Conservation (phyloP, 192 early-diverging fungal genomes). For the Powellomyces hirtus region DNA sequence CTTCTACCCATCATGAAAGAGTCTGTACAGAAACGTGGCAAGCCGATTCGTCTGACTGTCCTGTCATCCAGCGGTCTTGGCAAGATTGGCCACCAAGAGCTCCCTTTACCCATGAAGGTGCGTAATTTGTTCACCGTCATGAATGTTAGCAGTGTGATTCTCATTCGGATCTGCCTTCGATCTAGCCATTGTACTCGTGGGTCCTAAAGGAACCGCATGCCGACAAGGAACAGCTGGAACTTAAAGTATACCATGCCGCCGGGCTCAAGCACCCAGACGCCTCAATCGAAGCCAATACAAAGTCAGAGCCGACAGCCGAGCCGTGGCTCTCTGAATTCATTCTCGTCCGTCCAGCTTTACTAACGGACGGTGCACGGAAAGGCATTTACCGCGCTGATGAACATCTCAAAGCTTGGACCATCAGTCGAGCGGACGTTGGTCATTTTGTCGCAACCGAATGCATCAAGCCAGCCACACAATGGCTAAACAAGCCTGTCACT, state of each 20-base stretch:
- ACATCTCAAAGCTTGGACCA: background rate
- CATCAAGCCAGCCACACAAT: background rate
- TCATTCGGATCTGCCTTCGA: background rate
- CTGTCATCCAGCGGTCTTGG: background rate
- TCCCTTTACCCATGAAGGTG: background rate
- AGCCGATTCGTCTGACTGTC: background rate
- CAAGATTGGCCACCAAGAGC: background rate
- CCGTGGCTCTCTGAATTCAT: background rate
- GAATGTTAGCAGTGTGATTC: too few relatives aligned
- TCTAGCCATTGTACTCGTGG: background rate
- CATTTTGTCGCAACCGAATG: background rate
- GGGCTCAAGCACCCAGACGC: background rate
- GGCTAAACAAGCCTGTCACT: background rate
- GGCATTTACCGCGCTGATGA: background rate
- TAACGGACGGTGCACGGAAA: background rate
- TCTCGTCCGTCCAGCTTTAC: background rate
- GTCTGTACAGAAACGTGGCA: background rate
- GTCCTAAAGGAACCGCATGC: background rate
- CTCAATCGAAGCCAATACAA: background rate
- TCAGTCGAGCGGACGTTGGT: background rate
- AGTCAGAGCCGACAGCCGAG: background rate
- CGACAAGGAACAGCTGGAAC: background rate
- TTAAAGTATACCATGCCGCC: background rate
- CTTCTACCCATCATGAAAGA: background rate
- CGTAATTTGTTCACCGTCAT: background rate